phyloP scores from a whole-genome alignment of 2,329 filamentous ascomycete species.

The Samsoniella hepiali region DNA sequence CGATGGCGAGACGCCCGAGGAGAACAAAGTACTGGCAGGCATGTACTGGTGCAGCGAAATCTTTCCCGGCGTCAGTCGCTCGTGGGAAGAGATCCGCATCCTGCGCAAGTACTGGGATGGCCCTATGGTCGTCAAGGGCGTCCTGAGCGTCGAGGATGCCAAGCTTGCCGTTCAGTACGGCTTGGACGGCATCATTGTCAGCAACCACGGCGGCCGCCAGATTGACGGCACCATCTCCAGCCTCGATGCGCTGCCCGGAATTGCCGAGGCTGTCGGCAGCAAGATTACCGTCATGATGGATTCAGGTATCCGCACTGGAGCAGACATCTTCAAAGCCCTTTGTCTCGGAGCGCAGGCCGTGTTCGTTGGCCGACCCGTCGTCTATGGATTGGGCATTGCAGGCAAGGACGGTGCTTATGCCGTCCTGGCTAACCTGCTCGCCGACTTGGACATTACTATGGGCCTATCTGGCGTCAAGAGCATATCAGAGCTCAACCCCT shows the following conservation, averaged over 20 bases:
- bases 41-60: constrained; percentile 50
- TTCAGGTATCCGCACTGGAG: constrained; percentile 39
- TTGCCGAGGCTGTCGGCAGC: constrained; percentile 54
- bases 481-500: constrained; percentile 35
- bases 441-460: constrained; percentile 51
- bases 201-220: constrained; percentile 43
- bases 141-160: constrained; percentile 40
- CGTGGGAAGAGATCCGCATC: constrained; percentile 60
- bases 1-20: constrained; percentile 45
- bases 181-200: constrained; percentile 39
- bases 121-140: constrained; percentile 41
- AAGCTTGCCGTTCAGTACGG: constrained; percentile 36
- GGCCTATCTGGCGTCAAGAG: constrained; percentile 49
- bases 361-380: constrained; percentile 42
- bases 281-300: constrained; percentile 55
- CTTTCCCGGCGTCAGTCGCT: constrained; percentile 45
- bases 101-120: constrained; percentile 60
- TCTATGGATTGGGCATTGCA: constrained; percentile 35
- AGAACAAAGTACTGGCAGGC: constrained; percentile 48
- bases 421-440: constrained; percentile 42
- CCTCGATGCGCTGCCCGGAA: constrained; percentile 49
- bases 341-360: constrained; percentile 41
- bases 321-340: constrained; percentile 40
- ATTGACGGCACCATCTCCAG: constrained; percentile 42
- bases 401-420: constrained; percentile 51